Conservation (phyloP, 2,329 filamentous ascomycete species). For the Magnaporthiopsis rhizophila region DNA sequence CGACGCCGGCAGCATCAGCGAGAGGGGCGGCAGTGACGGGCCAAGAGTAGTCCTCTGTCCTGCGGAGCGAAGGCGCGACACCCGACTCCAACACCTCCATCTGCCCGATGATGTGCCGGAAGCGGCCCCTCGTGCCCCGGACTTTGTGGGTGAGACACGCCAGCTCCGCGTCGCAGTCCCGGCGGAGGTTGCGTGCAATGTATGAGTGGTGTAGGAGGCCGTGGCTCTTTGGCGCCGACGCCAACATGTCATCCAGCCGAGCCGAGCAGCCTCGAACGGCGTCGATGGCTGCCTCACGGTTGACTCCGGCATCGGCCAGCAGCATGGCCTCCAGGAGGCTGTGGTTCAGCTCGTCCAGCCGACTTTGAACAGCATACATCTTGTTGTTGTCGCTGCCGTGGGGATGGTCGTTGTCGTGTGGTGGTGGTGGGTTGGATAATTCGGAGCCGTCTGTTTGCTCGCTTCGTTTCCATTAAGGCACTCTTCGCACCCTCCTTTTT, state of each 20-base stretch:
- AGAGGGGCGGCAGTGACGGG: too few relatives aligned
- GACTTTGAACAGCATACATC: not conserved
- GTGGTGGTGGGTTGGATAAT: not conserved
- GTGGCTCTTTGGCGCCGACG: not conserved
- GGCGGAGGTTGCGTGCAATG: not conserved
- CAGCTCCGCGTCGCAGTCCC: not conserved
- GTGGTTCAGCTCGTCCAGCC: not conserved
- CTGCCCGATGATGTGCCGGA: not conserved
- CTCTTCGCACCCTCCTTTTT: not conserved
- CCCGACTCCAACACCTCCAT: not conserved
- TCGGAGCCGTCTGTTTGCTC: not conserved
- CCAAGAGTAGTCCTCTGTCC: not conserved
- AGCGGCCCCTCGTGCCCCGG: not conserved
- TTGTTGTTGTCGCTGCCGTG: not conserved
- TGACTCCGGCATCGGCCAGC: not conserved
- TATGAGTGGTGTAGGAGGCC: not conserved
- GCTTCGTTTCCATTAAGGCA: not conserved
- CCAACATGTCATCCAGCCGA: not conserved
- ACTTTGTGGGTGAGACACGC: not conserved
- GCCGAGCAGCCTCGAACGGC: not conserved
- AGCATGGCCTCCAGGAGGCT: not conserved
- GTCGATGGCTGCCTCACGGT: not conserved
- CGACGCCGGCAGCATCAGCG: not conserved
- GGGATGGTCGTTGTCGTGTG: not conserved
- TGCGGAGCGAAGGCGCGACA: not conserved